phyloP scores from a whole-genome alignment of 2,329 filamentous ascomycete genomes.

The Scortechinia acanthostroma region DNA sequence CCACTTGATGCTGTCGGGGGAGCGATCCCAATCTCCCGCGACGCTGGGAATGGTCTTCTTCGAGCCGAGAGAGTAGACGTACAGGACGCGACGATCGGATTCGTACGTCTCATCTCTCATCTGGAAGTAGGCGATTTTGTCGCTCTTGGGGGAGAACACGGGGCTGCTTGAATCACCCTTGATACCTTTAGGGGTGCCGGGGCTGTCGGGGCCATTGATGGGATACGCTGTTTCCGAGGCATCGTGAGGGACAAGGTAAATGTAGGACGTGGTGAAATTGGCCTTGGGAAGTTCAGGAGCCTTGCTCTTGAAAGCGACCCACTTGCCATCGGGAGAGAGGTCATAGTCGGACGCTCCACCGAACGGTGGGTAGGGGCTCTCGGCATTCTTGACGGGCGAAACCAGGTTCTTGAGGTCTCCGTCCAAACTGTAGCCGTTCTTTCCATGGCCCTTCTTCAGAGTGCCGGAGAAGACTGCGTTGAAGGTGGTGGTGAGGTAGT shows the following conservation, averaged over 20 bases:
- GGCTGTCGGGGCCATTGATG: conserved; percentile 12
- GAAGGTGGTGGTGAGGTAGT: conserved; percentile 59
- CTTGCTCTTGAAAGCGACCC: conserved; percentile 66
- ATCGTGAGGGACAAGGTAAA: conserved; percentile 65
- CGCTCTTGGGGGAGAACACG: conserved; percentile 68
- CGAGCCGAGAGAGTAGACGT: conserved; percentile 54
- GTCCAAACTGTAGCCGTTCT: conserved; percentile 14
- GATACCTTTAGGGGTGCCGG: conserved; percentile 40
- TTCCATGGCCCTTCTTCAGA: conserved; percentile 23
- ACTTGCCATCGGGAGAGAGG: conserved; percentile 46
- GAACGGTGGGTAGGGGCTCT: conserved; percentile 69
- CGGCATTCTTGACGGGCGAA: conserved; percentile 48
- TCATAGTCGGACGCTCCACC: conserved; percentile 78
- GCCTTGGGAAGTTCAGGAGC: conserved; percentile 67
- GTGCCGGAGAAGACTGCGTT: conserved; percentile 70
- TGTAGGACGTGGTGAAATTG: conserved; percentile 72
- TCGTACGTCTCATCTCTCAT: conserved; percentile 77
- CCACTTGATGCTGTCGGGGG: conserved; percentile 49
- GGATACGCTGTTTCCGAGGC: conserved; percentile 41
- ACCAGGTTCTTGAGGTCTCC: conserved; percentile 51
- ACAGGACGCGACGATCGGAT: conserved; percentile 65
- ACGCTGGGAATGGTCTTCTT: conserved; percentile 34
- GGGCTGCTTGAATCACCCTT: conserved; percentile 62
- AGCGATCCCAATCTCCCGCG: conserved; percentile 55
- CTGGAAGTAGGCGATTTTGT: conserved; percentile 66